phyloP scores from a whole-genome alignment of 768 basidiomycete genomes.

The Gyrodon lividus region DNA sequence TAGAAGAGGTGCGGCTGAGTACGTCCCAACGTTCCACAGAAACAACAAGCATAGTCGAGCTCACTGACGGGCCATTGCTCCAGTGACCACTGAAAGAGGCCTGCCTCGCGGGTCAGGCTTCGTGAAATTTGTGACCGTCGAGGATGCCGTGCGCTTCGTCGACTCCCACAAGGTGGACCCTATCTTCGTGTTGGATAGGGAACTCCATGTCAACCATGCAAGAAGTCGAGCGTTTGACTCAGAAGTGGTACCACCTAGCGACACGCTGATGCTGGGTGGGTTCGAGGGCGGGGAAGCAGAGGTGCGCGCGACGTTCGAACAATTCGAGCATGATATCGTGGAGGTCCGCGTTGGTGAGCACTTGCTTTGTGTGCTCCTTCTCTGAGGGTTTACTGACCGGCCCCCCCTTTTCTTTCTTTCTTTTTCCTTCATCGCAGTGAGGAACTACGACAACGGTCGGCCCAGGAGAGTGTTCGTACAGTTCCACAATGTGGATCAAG shows the following conservation, averaged over 20 bases:
- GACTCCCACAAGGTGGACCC: constrained; percentile 42
- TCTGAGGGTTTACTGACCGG: background rate
- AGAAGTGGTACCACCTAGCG: constrained; percentile 20
- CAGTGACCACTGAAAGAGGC: constrained; percentile 34
- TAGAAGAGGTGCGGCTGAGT: constrained; percentile 42
- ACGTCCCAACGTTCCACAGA: constrained; percentile 20
- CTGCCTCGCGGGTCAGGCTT: constrained; percentile 45
- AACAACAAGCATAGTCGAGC: background rate
- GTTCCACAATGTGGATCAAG: constrained; percentile 44
- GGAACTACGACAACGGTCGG: constrained; percentile 28
- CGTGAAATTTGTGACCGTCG: constrained; percentile 39
- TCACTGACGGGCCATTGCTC: background rate
- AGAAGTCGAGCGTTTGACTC: background rate
- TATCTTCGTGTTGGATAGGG: constrained; percentile 47
- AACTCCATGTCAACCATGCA: constrained; percentile 43
- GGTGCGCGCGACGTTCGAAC: constrained; percentile 27
- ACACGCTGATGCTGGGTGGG: constrained; percentile 32
- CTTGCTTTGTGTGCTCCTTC: background rate
- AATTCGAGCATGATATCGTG: constrained; percentile 9
- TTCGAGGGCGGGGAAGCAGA: constrained; percentile 26
- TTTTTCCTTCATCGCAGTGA: constrained; percentile 32
- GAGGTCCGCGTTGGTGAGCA: constrained; percentile 34
- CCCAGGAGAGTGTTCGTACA: constrained; percentile 49
- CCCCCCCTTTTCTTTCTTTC: too few species aligned
- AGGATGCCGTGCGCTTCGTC: constrained; percentile 37